Conservation (phyloP, 2,329 filamentous ascomycete genomes). For the Pseudogymnoascus verrucosus region DNA sequence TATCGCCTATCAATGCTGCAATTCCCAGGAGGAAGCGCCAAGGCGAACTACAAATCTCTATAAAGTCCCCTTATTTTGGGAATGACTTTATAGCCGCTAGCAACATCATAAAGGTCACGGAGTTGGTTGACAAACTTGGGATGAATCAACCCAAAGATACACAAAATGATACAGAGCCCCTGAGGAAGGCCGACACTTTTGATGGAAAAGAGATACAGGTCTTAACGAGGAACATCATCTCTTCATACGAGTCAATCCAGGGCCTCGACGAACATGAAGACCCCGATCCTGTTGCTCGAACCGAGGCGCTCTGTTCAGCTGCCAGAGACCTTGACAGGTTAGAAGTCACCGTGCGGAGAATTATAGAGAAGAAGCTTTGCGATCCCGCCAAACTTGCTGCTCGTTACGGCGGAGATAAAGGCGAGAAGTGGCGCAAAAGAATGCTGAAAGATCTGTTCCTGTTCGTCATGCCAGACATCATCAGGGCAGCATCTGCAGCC, state of each 20-base stretch:
- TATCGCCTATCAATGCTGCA: neutral
- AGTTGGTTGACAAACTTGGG: neutral
- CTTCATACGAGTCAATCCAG: neutral
- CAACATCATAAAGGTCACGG: neutral
- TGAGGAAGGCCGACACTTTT: neutral
- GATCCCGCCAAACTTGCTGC: neutral
- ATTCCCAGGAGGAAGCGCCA: neutral
- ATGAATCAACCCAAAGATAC: neutral
- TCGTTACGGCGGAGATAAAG: neutral
- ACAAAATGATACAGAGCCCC: neutral
- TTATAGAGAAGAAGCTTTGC: neutral
- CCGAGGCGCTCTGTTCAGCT: neutral
- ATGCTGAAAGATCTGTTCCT: conserved; percentile 3
- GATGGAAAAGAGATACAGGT: neutral
- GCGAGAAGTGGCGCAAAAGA: neutral
- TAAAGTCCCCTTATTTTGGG: neutral
- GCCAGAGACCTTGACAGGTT: neutral
- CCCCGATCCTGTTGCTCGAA: neutral
- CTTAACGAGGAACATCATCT: neutral
- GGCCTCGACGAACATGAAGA: neutral
- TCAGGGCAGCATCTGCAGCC: neutral
- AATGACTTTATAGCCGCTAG: neutral
- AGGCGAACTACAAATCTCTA: neutral
- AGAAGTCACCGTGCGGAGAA: neutral
- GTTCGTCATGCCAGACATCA: neutral